phyloP scores from a whole-genome alignment of 2,329 filamentous ascomycete genomes.

The Penicillium sp. region DNA sequence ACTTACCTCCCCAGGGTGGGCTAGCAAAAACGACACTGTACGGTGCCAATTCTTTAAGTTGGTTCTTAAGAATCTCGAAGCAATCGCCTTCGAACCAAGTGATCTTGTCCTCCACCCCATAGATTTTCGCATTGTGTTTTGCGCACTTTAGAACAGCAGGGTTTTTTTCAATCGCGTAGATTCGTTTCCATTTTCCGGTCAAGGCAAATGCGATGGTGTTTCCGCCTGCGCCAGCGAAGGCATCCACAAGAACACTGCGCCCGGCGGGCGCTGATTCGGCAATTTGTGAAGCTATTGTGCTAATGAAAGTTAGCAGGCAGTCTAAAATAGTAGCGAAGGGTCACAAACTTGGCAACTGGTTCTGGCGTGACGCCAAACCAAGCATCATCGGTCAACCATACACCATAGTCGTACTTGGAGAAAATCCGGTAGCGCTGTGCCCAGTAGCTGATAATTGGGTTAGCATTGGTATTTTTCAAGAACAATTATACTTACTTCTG shows the following conservation, averaged over 20 bases:
- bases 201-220: slow-evolving; percentile 94
- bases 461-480: slow-evolving; percentile 2
- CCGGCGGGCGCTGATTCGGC: slow-evolving; percentile 51
- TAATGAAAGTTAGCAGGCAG: slow-evolving; percentile 29
- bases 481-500: slow-evolving; percentile 65
- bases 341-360: slow-evolving; percentile 72
- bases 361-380: slow-evolving; percentile 98
- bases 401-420: slow-evolving; percentile 77
- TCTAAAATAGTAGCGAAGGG: background rate
- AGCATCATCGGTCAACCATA: slow-evolving; percentile 86
- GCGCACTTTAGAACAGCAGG: slow-evolving; percentile 78
- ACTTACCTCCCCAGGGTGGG: slow-evolving; percentile 69
- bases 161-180: slow-evolving; percentile 88
- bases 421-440: slow-evolving; percentile 85
- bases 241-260: slow-evolving; percentile 73
- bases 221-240: slow-evolving; percentile 87
- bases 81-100: slow-evolving; percentile 86
- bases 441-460: slow-evolving; percentile 67
- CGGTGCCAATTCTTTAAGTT: slow-evolving; percentile 47
- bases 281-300: slow-evolving; percentile 74
- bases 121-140: slow-evolving; percentile 84
- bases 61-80: slow-evolving; percentile 64
- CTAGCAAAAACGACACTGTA: slow-evolving; percentile 66
- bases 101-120: slow-evolving; percentile 74
- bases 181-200: slow-evolving; percentile 71